Evolutionary conservation across 768 basidiomycete genomes (phyloP), one percentile per base, ranked within the genome.

Genomic region (Tulasnella sp.): DNA sequence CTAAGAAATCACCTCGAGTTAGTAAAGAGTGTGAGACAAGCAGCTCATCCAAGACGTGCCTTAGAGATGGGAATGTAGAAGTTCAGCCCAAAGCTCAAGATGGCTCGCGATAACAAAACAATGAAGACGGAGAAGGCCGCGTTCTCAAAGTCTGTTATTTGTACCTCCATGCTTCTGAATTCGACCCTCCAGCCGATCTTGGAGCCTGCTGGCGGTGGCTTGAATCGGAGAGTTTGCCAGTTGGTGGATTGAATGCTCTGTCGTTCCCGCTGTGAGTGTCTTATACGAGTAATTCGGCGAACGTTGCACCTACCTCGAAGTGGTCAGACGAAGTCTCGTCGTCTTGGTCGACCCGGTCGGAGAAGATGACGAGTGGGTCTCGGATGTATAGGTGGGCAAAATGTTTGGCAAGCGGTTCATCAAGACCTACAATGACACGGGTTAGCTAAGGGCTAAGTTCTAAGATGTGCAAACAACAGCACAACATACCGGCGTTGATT

Each of bases 161-260:
- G 97, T 2, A 99, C 96, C 82, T 99, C 97, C 97, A 99, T 99
- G 82, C 93, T 94, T 76, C 97, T 87, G 84, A 99, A 99, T 82
- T 99, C 97, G 5, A 99, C 97, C 52, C 97, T 88, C 97, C 97
- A 99, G 39, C 97, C 97, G 74, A 99, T 98, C 8, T 89, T 82
- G 6, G 97, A 95, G 74, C 93, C 91, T 5, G 93, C 91, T 36
- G 97, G 97, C 15, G 97, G 97, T 2, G 97, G 97, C 82, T 99
- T 99, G 88, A 99, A 99, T 69, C 97, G 89, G 39, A 99, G 86
- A 0, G 97, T 98, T 84, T 99, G 97, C 97, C 97, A 99, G 81
- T 99, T 99, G 4, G 97, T 99, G 1, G 97, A 99, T 88, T 99
- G 97, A 34, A 99, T 91, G 81, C 98, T 99, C 93, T 97, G 82